These are phyloP conservation scores for Gymnopus androsaceus DNA, from an alignment of 1,284 basidiomycete genomes.

Conservation along the genomic window DNA sequence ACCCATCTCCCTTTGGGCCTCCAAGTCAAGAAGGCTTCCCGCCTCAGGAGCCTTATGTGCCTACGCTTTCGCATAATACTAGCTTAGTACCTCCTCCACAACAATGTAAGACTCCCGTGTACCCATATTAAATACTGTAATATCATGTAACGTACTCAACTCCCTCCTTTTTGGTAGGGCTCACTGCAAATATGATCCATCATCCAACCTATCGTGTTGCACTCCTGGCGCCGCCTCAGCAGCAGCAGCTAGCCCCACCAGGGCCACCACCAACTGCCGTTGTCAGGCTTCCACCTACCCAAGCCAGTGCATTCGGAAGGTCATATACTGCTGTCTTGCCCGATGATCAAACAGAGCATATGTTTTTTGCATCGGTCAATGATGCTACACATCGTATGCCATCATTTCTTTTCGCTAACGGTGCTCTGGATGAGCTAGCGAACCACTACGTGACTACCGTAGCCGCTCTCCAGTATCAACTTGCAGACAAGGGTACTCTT, in stretches of 20 bases:
- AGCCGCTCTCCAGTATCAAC: constrained; percentile 65
- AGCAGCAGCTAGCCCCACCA: not conserved
- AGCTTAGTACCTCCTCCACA: constrained; percentile 40
- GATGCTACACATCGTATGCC: not conserved
- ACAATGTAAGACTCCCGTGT: constrained; percentile 68
- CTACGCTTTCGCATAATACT: constrained; percentile 32
- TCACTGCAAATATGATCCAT: constrained; percentile 25
- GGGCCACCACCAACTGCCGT: not conserved
- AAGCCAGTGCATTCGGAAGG: not conserved
- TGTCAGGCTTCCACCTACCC: not conserved
- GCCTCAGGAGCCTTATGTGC: constrained; percentile 31
- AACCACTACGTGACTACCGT: constrained; percentile 51
- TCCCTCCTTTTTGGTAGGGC: constrained; percentile 54
- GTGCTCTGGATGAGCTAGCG: constrained; percentile 38
- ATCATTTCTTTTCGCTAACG: not conserved
- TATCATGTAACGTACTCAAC: constrained; percentile 72
- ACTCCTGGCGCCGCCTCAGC: no score
- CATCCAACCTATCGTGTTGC: no score
- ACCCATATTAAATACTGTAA: constrained; percentile 62
- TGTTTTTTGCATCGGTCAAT: not conserved
- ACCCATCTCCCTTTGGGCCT: not conserved
- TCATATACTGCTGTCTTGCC: not conserved
- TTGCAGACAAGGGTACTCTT: constrained; percentile 55
- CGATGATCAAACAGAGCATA: not conserved
- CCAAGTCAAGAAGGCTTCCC: constrained; percentile 1